These are phyloP conservation scores for Colletotrichum abscissum DNA, from an alignment of 2,329 filamentous ascomycete species.

Conservation along the genomic window DNA sequence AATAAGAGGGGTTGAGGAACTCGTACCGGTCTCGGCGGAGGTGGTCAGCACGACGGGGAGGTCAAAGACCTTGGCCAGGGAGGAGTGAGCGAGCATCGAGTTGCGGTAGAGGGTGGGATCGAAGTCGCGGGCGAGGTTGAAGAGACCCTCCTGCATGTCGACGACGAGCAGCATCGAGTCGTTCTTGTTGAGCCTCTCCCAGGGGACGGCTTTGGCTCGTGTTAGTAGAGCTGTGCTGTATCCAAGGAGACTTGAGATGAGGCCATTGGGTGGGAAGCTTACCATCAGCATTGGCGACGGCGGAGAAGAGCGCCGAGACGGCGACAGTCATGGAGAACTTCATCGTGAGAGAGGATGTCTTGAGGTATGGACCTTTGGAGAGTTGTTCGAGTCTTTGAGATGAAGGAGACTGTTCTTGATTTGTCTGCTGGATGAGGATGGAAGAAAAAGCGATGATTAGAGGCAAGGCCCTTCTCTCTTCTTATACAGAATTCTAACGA, in stretches of 20 bases:
- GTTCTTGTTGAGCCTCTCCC: conserved; percentile 49
- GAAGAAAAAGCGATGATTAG: background rate
- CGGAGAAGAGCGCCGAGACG: conserved; percentile 31
- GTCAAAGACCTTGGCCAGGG: conserved; percentile 73
- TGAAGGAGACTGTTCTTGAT: conserved; percentile 7
- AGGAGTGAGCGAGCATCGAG: conserved; percentile 75
- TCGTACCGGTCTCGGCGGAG: conserved; percentile 67
- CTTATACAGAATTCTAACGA: background rate
- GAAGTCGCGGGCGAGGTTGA: conserved; percentile 70
- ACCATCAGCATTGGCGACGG: conserved; percentile 23
- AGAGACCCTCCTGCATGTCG: conserved; percentile 51
- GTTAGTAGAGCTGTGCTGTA: background rate
- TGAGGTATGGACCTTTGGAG: background rate
- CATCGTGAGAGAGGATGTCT: conserved; percentile 14
- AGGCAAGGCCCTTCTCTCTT: background rate
- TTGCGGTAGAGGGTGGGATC: conserved; percentile 73
- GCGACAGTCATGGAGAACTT: conserved; percentile 33
- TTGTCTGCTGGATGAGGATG: conserved; percentile 33
- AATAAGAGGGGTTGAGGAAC: rapidly evolving
- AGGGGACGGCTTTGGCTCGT: conserved; percentile 38
- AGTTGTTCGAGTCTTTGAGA: conserved; percentile 13
- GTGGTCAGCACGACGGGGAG: conserved; percentile 78
- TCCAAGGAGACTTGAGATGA: background rate
- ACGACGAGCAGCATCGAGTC: conserved; percentile 49
- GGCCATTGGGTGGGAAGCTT: background rate